Conservation (phyloP, 441 rosid species). For the Erysimum cheiri region DNA sequence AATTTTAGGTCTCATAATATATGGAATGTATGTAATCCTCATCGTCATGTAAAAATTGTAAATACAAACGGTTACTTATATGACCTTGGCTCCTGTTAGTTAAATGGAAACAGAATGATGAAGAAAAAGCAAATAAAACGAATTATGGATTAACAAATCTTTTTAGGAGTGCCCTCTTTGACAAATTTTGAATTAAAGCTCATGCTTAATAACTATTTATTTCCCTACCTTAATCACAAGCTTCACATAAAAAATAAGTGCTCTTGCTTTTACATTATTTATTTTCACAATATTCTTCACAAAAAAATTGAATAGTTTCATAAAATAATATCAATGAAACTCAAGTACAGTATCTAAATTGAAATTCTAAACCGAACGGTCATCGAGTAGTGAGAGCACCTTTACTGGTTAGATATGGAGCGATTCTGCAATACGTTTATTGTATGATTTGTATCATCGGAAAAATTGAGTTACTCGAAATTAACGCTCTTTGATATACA, state of each 20-base stretch:
- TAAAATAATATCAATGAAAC: neutral
- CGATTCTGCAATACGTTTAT: neutral
- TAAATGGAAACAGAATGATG: slow-evolving; percentile 38
- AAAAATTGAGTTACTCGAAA: slow-evolving; percentile 17
- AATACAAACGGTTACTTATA: slow-evolving; percentile 15
- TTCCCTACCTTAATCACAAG: slow-evolving; percentile 42
- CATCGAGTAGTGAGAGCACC: neutral
- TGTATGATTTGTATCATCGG: neutral
- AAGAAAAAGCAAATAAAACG: slow-evolving; percentile 22
- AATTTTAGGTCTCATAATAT: slow-evolving; percentile 3
- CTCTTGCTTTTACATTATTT: slow-evolving; percentile 15
- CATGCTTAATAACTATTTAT: slow-evolving; percentile 37
- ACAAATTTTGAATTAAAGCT: slow-evolving; percentile 41
- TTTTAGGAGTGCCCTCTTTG: slow-evolving; percentile 39
- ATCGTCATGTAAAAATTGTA: slow-evolving; percentile 1
- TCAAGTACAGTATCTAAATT: slow-evolving; percentile 9
- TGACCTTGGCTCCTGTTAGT: neutral
- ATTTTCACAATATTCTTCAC: slow-evolving; percentile 20
- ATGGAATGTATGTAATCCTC: neutral
- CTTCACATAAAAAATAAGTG: slow-evolving; percentile 4
- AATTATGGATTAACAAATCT: slow-evolving; percentile 35
- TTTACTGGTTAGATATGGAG: neutral
- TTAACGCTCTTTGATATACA: slow-evolving; percentile 28
- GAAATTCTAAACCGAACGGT: neutral
- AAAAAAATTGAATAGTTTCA: neutral